Evolutionary conservation across 768 basidiomycete genomes (phyloP).

Genomic region (Phanerodontia chrysosporium): DNA sequence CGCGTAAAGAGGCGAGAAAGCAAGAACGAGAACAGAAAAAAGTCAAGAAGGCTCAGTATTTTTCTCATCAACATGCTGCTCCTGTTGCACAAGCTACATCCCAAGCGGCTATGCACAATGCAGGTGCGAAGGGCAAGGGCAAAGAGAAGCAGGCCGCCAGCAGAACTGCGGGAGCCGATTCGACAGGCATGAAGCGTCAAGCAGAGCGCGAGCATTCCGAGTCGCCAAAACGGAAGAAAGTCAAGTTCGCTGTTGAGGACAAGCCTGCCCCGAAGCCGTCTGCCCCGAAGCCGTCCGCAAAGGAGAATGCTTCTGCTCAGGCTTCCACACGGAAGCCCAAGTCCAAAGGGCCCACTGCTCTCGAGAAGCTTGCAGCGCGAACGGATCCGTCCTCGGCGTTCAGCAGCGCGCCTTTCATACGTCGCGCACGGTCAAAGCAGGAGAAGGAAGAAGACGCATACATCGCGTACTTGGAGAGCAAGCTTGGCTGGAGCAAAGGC

Average conservation of each 20-base stretch:
- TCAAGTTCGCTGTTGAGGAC: not conserved
- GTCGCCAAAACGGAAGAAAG: constrained; percentile 46
- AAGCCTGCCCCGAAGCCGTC: not conserved
- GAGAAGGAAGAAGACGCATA: constrained; percentile 79
- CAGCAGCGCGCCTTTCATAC: not conserved
- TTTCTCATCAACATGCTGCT: constrained; percentile 19
- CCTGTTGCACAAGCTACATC: constrained; percentile 20
- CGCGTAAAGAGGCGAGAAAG: constrained; percentile 64
- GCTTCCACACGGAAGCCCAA: constrained; percentile 11
- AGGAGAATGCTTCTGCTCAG: not conserved
- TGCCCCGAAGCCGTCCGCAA: not conserved
- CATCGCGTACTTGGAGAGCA: constrained; percentile 78
- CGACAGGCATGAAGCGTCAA: constrained; percentile 31
- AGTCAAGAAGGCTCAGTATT: constrained; percentile 58
- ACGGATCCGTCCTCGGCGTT: constrained; percentile 7
- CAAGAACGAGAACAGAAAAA: constrained; percentile 56
- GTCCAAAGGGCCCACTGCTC: constrained; percentile 22
- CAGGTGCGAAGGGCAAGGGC: constrained; percentile 1
- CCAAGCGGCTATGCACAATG: constrained; percentile 2
- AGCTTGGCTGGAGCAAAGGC: constrained; percentile 53
- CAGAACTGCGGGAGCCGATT: not conserved
- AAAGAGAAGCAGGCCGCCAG: not conserved
- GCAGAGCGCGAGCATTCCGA: constrained; percentile 42
- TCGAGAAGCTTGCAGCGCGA: constrained; percentile 30
- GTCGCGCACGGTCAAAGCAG: constrained; percentile 29